Evolutionary conservation across 176 grass and related monocot species (phyloP).

Genomic region (Aegilops umbellulata): DNA sequence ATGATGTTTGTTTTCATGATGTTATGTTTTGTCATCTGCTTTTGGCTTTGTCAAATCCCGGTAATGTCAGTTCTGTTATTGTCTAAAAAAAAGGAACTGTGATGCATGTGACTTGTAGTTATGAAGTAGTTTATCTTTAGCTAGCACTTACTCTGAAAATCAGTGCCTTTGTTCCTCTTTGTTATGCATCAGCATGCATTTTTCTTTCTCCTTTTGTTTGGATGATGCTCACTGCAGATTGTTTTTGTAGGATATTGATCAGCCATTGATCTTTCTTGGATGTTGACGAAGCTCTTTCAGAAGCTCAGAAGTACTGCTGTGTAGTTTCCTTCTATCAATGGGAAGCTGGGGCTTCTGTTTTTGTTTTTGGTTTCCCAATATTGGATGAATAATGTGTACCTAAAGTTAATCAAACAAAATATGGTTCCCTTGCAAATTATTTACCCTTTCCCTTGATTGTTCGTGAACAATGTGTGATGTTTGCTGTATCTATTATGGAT

Average conservation of each 20-base stretch:
- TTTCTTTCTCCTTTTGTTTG: not conserved
- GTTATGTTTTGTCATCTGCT: not conserved
- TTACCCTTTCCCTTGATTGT: not conserved
- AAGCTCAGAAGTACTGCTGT: constrained; percentile 1
- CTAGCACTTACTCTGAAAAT: not conserved
- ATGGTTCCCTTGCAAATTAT: constrained; percentile 14
- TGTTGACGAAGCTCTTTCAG: constrained; percentile 34
- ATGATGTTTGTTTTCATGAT: not conserved
- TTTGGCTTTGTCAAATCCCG: not conserved
- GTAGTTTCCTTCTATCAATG: constrained; percentile 36
- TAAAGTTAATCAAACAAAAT: constrained; percentile 29
- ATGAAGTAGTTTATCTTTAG: not conserved
- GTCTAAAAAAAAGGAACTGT: not conserved
- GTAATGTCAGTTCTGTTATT: not conserved
- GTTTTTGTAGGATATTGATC: constrained; percentile 40
- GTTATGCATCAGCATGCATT: not conserved
- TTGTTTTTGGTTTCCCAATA: not conserved
- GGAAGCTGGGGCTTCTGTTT: constrained; percentile 17
- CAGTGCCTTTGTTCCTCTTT: not conserved
- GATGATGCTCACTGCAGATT: not conserved
- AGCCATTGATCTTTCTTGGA: constrained; percentile 1
- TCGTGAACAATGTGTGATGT: not conserved
- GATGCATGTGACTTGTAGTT: not conserved
- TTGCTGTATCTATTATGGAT: not conserved
- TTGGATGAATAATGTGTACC: constrained; percentile 45